Evolutionary conservation across 1,284 basidiomycete species (phyloP).

Genomic region (Entoloma clypeatum): DNA sequence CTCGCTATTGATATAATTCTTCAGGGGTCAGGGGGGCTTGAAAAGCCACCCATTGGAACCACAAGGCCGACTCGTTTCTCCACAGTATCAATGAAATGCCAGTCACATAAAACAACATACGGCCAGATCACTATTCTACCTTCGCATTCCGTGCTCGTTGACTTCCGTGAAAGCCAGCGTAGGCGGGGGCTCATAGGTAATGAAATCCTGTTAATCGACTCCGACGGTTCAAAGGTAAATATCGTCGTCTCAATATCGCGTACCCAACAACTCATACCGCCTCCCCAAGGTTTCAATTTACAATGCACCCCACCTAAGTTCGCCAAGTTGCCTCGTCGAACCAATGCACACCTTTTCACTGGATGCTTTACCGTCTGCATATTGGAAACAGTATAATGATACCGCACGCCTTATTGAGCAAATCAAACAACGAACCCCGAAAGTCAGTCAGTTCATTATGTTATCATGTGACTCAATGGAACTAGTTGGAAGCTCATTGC

Average conservation of each 20-base stretch:
- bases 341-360: constrained; percentile 34
- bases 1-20: constrained; percentile 6
- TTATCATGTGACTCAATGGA: neutral
- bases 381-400: constrained; percentile 46
- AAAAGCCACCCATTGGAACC: constrained; percentile 29
- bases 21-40: constrained; percentile 4
- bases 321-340: constrained; percentile 45
- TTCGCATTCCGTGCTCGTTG: constrained; percentile 45
- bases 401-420: constrained; percentile 41
- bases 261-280: neutral
- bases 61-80: constrained; percentile 34
- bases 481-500: neutral
- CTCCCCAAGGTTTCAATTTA: constrained; percentile 39
- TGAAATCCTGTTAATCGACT: constrained; percentile 43
- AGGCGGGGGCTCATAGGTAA: constrained; percentile 42
- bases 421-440: constrained; percentile 49
- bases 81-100: constrained; percentile 35
- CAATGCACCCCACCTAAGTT: constrained; percentile 46
- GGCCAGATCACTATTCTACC: constrained; percentile 48
- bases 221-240: constrained; percentile 30
- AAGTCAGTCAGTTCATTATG: constrained; percentile 31
- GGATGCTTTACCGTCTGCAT: constrained; percentile 34
- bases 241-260: constrained; percentile 1
- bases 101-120: constrained; percentile 45
- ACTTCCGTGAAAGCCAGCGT: constrained; percentile 52